Evolutionary conservation across 345 rosid species (phyloP), one percentile per base, ranked within the genome.

Genomic region (Gossypium anomalum): DNA sequence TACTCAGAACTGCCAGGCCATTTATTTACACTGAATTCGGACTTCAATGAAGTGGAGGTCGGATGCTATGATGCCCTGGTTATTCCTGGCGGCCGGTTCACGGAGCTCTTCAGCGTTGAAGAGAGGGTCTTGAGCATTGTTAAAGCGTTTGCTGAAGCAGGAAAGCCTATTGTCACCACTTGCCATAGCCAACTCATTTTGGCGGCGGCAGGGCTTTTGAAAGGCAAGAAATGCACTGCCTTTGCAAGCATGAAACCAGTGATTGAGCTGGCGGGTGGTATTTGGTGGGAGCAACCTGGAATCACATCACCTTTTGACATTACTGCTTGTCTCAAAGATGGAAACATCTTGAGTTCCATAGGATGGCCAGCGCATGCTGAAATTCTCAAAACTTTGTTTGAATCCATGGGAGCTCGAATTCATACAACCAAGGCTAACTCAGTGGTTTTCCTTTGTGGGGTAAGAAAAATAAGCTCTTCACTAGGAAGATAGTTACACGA

Each of bases 141-240:
- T 2, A 75, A 75, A 6, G 65, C 25, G 29, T 86, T 84, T 68
- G 82, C 82, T 3, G 79, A 62, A 27, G 71, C 77, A n/a, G 85
- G 81, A 53, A 87, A 81, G 61, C 77, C 84, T 13, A 82, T 87
- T 67, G 78, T 80, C 74, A 81, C 88, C 2, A 83, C 84, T 75
- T 87, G 90, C 44, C 90, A 85, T 15, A 82, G 88, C 80, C 90
- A 83, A 68, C 51, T 87, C 12, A 72, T 87, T 81, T 16, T 87
- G 53, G 79, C 79, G 2, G 83, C 87, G 0, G 87, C 88, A 9
- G 90, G 88, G 65, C 44, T 80, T 11, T 73, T 87, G 49, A 16
- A 78, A 2, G 90, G 87, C 16, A 80, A 79, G 78, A 80, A 77
- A 58, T 87, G 88, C 81, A 83, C 88, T 45, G 85, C 87, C 4